Conservation (phyloP, 2,329 filamentous ascomycete genomes). For the Lachnellula occidentalis region DNA sequence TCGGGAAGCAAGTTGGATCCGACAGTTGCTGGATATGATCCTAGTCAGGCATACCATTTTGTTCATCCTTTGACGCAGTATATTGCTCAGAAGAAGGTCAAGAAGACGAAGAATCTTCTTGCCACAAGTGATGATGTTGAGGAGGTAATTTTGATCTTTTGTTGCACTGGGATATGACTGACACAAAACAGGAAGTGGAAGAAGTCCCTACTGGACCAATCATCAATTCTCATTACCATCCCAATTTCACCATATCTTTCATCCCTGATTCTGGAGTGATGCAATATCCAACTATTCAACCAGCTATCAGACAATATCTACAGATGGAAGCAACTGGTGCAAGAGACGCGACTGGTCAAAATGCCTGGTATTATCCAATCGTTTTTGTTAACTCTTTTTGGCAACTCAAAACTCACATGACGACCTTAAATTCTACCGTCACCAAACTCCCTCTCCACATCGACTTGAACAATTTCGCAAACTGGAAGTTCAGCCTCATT, state of each 20-base stretch:
- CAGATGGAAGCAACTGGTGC: conserved; percentile 74
- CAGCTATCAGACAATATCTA: conserved; percentile 71
- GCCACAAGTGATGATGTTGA: conserved; percentile 45
- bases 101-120: conserved; percentile 83
- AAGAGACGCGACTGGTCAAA: conserved; percentile 76
- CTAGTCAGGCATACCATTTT: conserved; percentile 75
- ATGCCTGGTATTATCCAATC: conserved; percentile 91
- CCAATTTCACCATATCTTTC: conserved; percentile 86
- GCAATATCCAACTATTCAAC: conserved; percentile 61
- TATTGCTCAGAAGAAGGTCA: conserved; percentile 81
- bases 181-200: conserved; percentile 42
- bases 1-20: conserved; percentile 74
- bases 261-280: conserved; percentile 73
- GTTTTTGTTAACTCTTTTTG: conserved; percentile 95
- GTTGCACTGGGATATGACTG: conserved; percentile 34
- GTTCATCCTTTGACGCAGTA: conserved; percentile 82
- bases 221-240: conserved; percentile 85
- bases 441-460: conserved; percentile 76
- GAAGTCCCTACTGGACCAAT: conserved; percentile 55
- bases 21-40: conserved; percentile 63
- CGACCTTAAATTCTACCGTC: conserved; percentile 82
- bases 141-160: conserved; percentile 34
- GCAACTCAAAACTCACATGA: conserved; percentile 92
- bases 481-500: conserved; percentile 88
- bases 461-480: conserved; percentile 71